Evolutionary conservation across 805 yeast genomes (phyloP).

Genomic region (Dipodascus geniculatus): DNA sequence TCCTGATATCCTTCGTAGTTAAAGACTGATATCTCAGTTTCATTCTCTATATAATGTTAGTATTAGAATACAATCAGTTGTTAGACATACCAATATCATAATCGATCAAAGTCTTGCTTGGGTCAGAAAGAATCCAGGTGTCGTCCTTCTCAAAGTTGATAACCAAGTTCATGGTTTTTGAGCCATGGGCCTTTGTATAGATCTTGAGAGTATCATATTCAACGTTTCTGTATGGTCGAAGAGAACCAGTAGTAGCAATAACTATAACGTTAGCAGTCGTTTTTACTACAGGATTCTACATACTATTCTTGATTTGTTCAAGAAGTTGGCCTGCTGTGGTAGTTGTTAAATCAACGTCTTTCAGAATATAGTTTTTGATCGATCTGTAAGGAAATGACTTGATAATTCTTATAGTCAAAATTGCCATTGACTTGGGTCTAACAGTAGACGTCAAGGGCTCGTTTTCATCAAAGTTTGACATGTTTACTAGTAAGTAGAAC

Average conservation of each 20-base stretch:
- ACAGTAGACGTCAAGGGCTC: conserved; percentile 76
- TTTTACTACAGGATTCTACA: background rate
- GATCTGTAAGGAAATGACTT: conserved; percentile 90
- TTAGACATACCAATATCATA: conserved; percentile 31
- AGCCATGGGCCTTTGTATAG: conserved; percentile 89
- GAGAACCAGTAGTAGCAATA: conserved; percentile 48
- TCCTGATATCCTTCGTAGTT: conserved; percentile 52
- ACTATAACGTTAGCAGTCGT: conserved; percentile 10
- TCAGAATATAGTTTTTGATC: conserved; percentile 62
- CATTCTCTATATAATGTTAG: conserved; percentile 44
- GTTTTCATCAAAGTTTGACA: conserved; percentile 23
- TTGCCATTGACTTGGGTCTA: conserved; percentile 47
- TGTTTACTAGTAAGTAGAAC: too few species aligned
- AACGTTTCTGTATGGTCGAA: conserved; percentile 75
- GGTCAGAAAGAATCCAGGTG: conserved; percentile 52
- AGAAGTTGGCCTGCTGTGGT: conserved; percentile 58
- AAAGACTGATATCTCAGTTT: conserved; percentile 83
- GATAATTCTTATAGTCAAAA: conserved; percentile 74
- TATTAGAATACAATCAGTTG: conserved; percentile 25
- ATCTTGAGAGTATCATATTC: conserved; percentile 59
- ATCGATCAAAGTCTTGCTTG: conserved; percentile 32
- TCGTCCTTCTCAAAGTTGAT: conserved; percentile 81
- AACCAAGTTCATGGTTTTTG: conserved; percentile 85
- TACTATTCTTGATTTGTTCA: conserved; percentile 33
- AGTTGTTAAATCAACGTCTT: conserved; percentile 54